These are phyloP conservation scores for Ambrosiella beaveri DNA, from an alignment of 2,329 filamentous ascomycete species.

Conservation along the genomic window DNA sequence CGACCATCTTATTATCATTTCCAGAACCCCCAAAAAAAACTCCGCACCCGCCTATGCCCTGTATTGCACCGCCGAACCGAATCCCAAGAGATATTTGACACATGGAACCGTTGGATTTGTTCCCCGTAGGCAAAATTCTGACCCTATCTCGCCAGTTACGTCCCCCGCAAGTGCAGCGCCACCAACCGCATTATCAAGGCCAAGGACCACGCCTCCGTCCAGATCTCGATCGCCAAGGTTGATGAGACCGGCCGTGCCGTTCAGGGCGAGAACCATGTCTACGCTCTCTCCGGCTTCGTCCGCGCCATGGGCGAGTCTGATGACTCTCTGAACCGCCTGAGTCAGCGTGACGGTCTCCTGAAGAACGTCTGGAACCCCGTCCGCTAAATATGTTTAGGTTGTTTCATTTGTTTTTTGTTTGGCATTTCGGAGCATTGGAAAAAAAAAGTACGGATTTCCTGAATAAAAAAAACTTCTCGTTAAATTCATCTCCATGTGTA, in stretches of 20 bases:
- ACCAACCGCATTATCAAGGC: slow-evolving; percentile 99
- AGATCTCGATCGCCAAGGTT: slow-evolving; percentile 94
- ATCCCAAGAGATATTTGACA: not conserved
- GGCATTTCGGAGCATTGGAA: slow-evolving; percentile 13
- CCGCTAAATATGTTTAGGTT: slow-evolving; percentile 29
- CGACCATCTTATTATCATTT: not conserved
- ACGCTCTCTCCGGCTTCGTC: slow-evolving; percentile 94
- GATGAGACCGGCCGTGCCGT: slow-evolving; percentile 92
- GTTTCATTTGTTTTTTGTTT: slow-evolving; percentile 2
- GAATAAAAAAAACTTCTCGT: not conserved
- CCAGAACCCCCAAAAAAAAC: not conserved
- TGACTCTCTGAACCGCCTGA: slow-evolving; percentile 85
- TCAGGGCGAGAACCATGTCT: slow-evolving; percentile 93
- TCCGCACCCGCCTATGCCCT: not conserved
- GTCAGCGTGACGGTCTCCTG: slow-evolving; percentile 89
- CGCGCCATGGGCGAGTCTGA: slow-evolving; percentile 96
- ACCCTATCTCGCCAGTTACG: slow-evolving; percentile 47
- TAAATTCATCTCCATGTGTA: slow-evolving; percentile 1
- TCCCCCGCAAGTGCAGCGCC: slow-evolving; percentile 96
- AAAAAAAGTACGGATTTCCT: slow-evolving; percentile 8
- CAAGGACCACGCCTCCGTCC: slow-evolving; percentile 98
- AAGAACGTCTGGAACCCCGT: slow-evolving; percentile 88
- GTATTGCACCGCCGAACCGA: not conserved
- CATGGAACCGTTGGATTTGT: not conserved
- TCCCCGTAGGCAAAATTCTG: not conserved